Conservation (phyloP, 176 grass and related monocot species). For the Thalia dealbata region DNA sequence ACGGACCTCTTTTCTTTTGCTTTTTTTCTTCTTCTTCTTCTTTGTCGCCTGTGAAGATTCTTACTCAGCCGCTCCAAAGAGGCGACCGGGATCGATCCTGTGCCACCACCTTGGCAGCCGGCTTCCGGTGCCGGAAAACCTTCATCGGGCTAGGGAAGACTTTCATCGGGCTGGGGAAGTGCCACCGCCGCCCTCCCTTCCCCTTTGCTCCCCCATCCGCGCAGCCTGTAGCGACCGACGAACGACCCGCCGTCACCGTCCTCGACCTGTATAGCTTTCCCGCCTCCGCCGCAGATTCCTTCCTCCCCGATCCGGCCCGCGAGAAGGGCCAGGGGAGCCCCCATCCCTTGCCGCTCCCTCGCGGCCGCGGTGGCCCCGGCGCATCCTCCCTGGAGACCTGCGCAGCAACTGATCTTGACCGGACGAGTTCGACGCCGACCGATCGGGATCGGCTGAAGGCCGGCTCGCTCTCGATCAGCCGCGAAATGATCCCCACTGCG, state of each 20-base stretch:
- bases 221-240: constrained; percentile 7
- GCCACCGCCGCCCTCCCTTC: constrained; percentile 47
- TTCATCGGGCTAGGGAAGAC: constrained; percentile 26
- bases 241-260: constrained; percentile 33
- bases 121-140: constrained; percentile 44
- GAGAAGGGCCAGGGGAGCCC: constrained; percentile 35
- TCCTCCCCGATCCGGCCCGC: neutral
- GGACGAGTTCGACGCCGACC: constrained; percentile 30
- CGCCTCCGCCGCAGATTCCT: neutral
- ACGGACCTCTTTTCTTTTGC: neutral
- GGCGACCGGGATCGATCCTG: neutral
- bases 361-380: too few relatives aligned
- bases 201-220: constrained; percentile 6
- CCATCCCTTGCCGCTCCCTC: constrained; percentile 29
- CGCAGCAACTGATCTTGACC: constrained; percentile 13
- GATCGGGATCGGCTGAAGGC: constrained; percentile 45
- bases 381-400: neutral
- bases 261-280: constrained; percentile 58
- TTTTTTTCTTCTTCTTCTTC: too few relatives aligned
- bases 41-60: neutral
- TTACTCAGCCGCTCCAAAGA: neutral
- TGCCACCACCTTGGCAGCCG: constrained; percentile 24
- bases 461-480: constrained; percentile 31
- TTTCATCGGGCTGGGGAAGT: constrained; percentile 66
- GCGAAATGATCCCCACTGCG: constrained; percentile 7